These are phyloP conservation scores for Cardamine resedifolia DNA, from an alignment of 345 rosid species.

Conservation along the genomic window DNA sequence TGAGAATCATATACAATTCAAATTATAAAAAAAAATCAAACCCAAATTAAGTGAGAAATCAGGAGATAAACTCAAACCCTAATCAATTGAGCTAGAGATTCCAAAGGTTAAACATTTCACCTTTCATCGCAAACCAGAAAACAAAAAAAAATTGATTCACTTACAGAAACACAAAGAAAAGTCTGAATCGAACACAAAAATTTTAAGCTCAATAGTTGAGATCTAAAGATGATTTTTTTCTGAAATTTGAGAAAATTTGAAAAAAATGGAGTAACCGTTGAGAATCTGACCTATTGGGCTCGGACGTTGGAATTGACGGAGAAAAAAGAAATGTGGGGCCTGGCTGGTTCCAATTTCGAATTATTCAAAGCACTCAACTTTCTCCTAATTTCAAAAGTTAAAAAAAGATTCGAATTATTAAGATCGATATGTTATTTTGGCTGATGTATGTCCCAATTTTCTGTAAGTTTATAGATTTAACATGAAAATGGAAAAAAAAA, in stretches of 20 bases:
- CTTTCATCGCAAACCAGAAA: neutral
- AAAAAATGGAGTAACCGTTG: conserved; percentile 27
- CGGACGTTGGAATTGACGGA: neutral
- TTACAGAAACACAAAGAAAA: neutral
- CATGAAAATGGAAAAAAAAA: neutral
- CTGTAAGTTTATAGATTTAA: neutral
- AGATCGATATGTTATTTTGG: neutral
- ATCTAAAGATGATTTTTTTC: conserved; percentile 1
- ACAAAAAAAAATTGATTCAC: neutral
- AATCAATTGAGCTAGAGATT: neutral
- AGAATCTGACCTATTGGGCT: neutral
- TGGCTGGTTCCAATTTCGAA: conserved; percentile 8
- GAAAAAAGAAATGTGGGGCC: conserved; percentile 5
- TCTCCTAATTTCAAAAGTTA: neutral
- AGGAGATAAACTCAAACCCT: neutral
- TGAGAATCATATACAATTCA: neutral
- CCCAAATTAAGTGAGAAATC: neutral
- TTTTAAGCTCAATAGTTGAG: neutral
- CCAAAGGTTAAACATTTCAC: neutral
- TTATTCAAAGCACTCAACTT: neutral
- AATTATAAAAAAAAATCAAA: neutral
- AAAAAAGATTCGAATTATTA: neutral
- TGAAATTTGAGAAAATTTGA: neutral
- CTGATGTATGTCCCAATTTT: neutral
- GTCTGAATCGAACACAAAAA: neutral